Evolutionary conservation across 1,284 basidiomycete species (phyloP).

Genomic region (Veloboletus limbatus): DNA sequence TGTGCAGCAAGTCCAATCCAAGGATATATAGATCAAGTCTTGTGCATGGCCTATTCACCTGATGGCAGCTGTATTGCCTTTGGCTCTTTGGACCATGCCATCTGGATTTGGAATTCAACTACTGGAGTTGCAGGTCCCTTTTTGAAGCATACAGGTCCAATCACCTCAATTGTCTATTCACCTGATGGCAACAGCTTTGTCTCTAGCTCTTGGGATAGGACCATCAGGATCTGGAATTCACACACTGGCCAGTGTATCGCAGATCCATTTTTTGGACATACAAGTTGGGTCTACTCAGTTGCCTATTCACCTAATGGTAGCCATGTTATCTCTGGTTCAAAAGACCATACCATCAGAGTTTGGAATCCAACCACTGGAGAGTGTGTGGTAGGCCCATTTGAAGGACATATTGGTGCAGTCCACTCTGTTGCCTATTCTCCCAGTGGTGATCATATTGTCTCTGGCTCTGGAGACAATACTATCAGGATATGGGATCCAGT

Average conservation of each 20-base stretch:
- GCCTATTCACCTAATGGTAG: slow-evolving; percentile 22
- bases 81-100: neutral
- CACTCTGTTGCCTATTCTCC: slow-evolving; percentile 17
- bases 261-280: neutral
- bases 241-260: too few species aligned
- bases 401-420: slow-evolving; percentile 8
- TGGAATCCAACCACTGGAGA: slow-evolving; percentile 14
- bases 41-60: slow-evolving; percentile 9
- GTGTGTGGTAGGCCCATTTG: slow-evolving; percentile 1
- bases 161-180: too few species aligned
- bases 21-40: neutral
- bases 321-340: slow-evolving; percentile 11
- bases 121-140: neutral
- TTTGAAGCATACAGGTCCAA: too few species aligned
- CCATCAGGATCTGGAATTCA: too few species aligned
- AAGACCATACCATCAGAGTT: slow-evolving; percentile 4
- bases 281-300: neutral
- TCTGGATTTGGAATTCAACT: slow-evolving; percentile 8
- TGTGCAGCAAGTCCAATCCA: neutral
- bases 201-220: too few species aligned
- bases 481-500: slow-evolving; percentile 16
- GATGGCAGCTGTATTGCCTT: slow-evolving; percentile 11
- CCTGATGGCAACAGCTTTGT: too few species aligned
- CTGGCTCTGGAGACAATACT: slow-evolving; percentile 13
- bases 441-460: slow-evolving; percentile 12